Evolutionary conservation across 768 basidiomycete species (phyloP).

Genomic region (Mrakia hoshinonis): DNA sequence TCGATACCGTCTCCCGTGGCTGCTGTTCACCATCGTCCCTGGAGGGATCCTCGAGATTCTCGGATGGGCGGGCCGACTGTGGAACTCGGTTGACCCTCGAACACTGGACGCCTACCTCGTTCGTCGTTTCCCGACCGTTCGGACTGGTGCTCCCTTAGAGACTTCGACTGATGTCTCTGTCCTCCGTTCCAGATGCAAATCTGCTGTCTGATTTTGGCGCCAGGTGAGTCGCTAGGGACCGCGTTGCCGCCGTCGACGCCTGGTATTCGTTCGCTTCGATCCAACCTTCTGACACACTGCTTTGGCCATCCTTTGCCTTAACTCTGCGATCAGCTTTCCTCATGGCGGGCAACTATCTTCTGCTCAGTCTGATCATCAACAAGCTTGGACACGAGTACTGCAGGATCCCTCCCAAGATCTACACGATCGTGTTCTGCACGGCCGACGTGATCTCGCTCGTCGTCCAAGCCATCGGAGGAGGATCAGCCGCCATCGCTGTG

Average conservation of each 20-base stretch:
- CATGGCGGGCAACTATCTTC: slow-evolving; percentile 53
- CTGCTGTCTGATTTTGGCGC: slow-evolving; percentile 49
- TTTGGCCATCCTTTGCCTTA: not conserved
- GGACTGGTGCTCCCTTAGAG: not conserved
- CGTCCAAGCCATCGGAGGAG: slow-evolving; percentile 61
- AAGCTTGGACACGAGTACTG: slow-evolving; percentile 48
- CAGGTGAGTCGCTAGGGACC: slow-evolving; percentile 31
- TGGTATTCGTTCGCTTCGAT: not conserved
- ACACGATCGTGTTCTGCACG: slow-evolving; percentile 38
- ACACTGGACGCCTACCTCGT: slow-evolving; percentile 4
- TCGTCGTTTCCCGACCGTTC: no score
- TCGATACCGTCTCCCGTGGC: no score
- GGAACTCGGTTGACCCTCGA: slow-evolving; percentile 43
- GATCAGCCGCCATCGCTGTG: slow-evolving; percentile 45
- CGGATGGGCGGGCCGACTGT: slow-evolving; percentile 53
- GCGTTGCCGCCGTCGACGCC: not conserved
- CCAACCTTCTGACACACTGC: slow-evolving; percentile 41
- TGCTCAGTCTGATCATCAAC: slow-evolving; percentile 49
- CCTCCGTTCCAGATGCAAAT: slow-evolving; percentile 12
- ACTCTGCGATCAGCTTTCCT: slow-evolving; percentile 14
- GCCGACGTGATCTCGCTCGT: slow-evolving; percentile 53
- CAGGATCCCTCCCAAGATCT: slow-evolving; percentile 43
- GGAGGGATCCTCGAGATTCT: slow-evolving; percentile 49
- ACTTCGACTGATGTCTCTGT: slow-evolving; percentile 43
- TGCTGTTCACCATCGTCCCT: no score